Conservation (phyloP, 768 basidiomycete genomes). For the Lyophyllum shimeji region DNA sequence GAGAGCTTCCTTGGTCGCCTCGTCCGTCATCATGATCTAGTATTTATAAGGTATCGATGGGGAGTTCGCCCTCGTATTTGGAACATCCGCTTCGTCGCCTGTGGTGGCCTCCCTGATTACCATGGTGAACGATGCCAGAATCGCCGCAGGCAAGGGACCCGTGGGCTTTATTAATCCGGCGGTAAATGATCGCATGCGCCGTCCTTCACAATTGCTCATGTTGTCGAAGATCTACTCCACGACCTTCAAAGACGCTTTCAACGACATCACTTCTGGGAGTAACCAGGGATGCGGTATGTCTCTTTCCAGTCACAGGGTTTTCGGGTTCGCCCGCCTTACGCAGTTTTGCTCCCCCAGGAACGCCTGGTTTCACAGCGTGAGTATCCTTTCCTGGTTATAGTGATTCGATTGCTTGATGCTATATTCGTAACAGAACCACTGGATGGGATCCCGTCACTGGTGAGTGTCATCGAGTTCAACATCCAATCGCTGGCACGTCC, state of each 20-base stretch:
- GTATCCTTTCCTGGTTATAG: background rate
- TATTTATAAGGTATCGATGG: constrained; percentile 35
- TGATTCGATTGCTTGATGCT: background rate
- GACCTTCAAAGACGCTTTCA: constrained; percentile 29
- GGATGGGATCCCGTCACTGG: constrained; percentile 46
- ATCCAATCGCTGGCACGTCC: background rate
- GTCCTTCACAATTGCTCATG: constrained; percentile 15
- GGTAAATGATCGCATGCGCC: constrained; percentile 21
- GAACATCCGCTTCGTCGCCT: constrained; percentile 51
- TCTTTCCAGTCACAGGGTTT: background rate
- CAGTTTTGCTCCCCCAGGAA: constrained; percentile 20
- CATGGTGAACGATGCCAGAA: constrained; percentile 35
- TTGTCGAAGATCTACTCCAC: constrained; percentile 30
- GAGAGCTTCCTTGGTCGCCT: background rate
- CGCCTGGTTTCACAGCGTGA: constrained; percentile 35
- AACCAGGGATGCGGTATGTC: constrained; percentile 39
- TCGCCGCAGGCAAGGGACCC: constrained; percentile 38
- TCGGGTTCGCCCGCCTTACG: background rate
- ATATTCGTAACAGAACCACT: constrained; percentile 22
- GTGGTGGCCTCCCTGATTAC: constrained; percentile 50
- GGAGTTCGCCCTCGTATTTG: constrained; percentile 39
- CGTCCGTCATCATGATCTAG: background rate
- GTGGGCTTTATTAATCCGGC: constrained; percentile 52
- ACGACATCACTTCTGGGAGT: constrained; percentile 40
- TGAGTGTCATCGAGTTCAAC: background rate